Conservation (phyloP, 192 early-diverging fungal genomes). For the Podila horticola region DNA sequence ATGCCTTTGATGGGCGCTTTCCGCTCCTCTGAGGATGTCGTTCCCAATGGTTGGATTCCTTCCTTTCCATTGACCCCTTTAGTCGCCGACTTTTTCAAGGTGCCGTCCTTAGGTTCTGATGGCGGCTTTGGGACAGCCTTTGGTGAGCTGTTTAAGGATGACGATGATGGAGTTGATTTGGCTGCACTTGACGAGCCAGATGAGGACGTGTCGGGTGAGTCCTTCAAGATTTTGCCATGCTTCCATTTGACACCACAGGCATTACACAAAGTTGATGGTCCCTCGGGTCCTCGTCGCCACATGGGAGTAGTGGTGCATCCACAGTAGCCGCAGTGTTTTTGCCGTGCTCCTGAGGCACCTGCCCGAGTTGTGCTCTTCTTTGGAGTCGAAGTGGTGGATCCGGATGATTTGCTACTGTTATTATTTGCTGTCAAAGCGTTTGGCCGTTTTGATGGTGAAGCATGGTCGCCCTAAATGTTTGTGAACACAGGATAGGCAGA, state of each 20-base stretch:
- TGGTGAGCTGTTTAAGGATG: not conserved
- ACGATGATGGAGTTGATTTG: slow-evolving; percentile 3
- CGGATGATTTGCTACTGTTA: slow-evolving; percentile 2
- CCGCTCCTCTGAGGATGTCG: too few relatives aligned
- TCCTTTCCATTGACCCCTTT: too few relatives aligned
- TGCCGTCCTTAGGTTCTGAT: not conserved
- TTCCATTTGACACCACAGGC: slow-evolving; percentile 89
- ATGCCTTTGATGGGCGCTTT: not conserved
- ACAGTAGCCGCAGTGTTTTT: slow-evolving; percentile 74
- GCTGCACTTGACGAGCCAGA: not conserved
- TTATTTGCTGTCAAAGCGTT: not conserved
- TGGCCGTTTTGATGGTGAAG: not conserved
- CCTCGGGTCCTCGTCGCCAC: slow-evolving; percentile 81
- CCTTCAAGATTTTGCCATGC: slow-evolving; percentile 75
- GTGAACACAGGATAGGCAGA: not conserved
- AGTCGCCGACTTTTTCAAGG: too few relatives aligned
- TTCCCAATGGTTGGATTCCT: too few relatives aligned
- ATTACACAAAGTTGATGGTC: slow-evolving; percentile 75
- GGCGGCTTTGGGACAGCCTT: not conserved
- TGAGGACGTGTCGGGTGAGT: slow-evolving; percentile 8
- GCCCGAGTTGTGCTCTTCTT: slow-evolving; percentile 12
- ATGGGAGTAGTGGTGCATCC: slow-evolving; percentile 75
- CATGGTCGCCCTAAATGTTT: not conserved
- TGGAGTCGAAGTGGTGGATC: not conserved
- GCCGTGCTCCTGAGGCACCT: slow-evolving; percentile 14